These are phyloP conservation scores for Blepharisma japonicum DNA, from an alignment of 73 alveolate species.

Conservation along the genomic window DNA sequence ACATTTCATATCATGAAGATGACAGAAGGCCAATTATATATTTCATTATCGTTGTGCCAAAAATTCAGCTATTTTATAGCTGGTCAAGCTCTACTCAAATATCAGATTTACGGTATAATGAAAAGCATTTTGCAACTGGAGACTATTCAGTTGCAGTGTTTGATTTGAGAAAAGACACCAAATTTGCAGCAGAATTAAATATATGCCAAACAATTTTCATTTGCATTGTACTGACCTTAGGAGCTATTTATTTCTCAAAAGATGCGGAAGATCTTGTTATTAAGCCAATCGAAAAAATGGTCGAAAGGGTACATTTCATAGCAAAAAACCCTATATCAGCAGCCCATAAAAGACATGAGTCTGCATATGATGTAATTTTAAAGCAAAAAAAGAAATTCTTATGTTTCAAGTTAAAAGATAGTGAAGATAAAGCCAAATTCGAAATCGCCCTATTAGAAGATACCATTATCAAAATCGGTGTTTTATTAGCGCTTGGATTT, in stretches of 20 bases:
- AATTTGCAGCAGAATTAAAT: conserved; percentile 44
- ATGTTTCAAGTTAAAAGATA: not conserved
- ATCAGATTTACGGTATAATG: not conserved
- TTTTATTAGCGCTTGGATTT: conserved; percentile 33
- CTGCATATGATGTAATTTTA: conserved; percentile 2
- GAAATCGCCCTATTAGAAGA: conserved; percentile 59
- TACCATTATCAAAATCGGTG: conserved; percentile 62
- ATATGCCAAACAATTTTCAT: conserved; percentile 64
- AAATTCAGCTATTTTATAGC: not conserved
- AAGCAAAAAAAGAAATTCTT: not conserved
- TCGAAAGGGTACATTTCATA: conserved; percentile 57
- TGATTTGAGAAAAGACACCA: conserved; percentile 5
- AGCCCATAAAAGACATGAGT: conserved; percentile 14
- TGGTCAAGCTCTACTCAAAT: not conserved
- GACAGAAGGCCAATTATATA: conserved; percentile 5
- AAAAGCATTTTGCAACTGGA: not conserved
- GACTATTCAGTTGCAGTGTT: not conserved
- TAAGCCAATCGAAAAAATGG: conserved; percentile 81
- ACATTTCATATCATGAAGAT: not conserved
- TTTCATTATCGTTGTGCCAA: not conserved
- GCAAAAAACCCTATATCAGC: conserved; percentile 26
- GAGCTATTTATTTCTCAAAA: conserved; percentile 62
- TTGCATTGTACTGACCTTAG: conserved; percentile 59
- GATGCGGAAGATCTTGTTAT: conserved; percentile 71
- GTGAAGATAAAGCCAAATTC: not conserved